Conservation (phyloP, 495 filamentous ascomycete genomes). For the Penicillium coprophilum region DNA sequence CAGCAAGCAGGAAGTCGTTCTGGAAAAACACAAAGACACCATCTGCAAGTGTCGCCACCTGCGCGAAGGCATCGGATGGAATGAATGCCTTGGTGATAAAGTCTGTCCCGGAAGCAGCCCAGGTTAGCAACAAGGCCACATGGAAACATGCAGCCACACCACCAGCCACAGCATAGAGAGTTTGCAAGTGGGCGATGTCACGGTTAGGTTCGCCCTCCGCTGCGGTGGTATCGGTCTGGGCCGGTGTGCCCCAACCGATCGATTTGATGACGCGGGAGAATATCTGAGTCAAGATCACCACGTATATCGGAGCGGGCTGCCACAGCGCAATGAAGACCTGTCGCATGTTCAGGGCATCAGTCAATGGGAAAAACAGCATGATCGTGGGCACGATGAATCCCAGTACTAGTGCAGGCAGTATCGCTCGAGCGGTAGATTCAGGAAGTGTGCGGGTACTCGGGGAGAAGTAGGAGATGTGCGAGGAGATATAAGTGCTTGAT, state of each 20-base stretch:
- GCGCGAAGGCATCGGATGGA: conserved; percentile 13
- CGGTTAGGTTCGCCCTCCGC: not conserved
- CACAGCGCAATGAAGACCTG: conserved; percentile 17
- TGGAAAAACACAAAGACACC: conserved; percentile 23
- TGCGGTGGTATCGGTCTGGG: not conserved
- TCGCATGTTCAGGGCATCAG: not conserved
- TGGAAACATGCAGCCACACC: conserved; percentile 17
- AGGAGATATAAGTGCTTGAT: conserved; percentile 9
- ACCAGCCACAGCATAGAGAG: conserved; percentile 14
- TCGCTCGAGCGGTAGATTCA: conserved; percentile 7
- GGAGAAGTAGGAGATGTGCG: conserved; percentile 2
- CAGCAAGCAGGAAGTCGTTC: conserved; percentile 19
- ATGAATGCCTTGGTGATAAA: conserved; percentile 10
- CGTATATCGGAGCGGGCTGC: conserved; percentile 17
- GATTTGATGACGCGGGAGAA: conserved; percentile 4
- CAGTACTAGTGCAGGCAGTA: conserved; percentile 17
- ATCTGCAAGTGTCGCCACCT: conserved; percentile 13
- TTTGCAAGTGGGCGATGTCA: conserved; percentile 7
- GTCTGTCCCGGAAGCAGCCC: not conserved
- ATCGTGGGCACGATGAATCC: conserved; percentile 17
- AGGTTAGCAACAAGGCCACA: conserved; percentile 7
- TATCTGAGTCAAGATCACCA: conserved; percentile 11
- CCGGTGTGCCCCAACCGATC: not conserved
- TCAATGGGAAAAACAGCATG: conserved; percentile 18
- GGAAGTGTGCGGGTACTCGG: conserved; percentile 4